Percentiles rank a stretch among this genome's conserved stretches.
These are phyloP conservation scores for Ulmus americana DNA, from an alignment of 331 rosid species.

Conservation along the genomic window DNA sequence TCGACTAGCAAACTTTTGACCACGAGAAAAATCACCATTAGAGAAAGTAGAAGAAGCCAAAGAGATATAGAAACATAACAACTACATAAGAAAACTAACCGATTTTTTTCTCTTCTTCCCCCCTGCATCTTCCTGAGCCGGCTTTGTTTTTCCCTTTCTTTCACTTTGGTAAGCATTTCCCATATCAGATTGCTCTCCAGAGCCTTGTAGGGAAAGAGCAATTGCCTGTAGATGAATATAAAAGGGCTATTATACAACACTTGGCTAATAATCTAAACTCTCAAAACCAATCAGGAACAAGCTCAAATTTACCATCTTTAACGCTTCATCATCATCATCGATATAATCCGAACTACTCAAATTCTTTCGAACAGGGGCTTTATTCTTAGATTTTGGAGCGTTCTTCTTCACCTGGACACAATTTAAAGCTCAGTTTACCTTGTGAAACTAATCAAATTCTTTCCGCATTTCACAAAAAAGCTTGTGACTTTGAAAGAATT, in stretches of 20 bases:
- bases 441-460: too few species aligned
- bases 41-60: background rate
- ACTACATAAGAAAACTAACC: slow-evolving; percentile 32
- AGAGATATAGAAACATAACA: background rate
- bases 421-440: too few species aligned
- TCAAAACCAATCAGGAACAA: background rate
- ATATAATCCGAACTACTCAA: slow-evolving; percentile 21
- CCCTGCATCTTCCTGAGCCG: slow-evolving; percentile 41
- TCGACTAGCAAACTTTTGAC: slow-evolving; percentile 64
- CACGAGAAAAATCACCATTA: slow-evolving; percentile 6
- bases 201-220: slow-evolving; percentile 63
- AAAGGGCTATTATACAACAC: slow-evolving; percentile 20
- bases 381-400: slow-evolving; percentile 35
- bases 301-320: slow-evolving; percentile 47
- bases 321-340: slow-evolving; percentile 57
- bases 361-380: slow-evolving; percentile 25
- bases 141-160: slow-evolving; percentile 28
- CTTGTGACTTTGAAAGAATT: background rate
- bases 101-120: slow-evolving; percentile 58
- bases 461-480: too few species aligned
- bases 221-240: slow-evolving; percentile 55
- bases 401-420: slow-evolving; percentile 40
- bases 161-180: slow-evolving; percentile 17
- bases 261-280: background rate
- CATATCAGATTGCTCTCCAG: slow-evolving; percentile 24